Conservation (phyloP, 2,329 filamentous ascomycete species). For the Dactylellina haptotyla region DNA sequence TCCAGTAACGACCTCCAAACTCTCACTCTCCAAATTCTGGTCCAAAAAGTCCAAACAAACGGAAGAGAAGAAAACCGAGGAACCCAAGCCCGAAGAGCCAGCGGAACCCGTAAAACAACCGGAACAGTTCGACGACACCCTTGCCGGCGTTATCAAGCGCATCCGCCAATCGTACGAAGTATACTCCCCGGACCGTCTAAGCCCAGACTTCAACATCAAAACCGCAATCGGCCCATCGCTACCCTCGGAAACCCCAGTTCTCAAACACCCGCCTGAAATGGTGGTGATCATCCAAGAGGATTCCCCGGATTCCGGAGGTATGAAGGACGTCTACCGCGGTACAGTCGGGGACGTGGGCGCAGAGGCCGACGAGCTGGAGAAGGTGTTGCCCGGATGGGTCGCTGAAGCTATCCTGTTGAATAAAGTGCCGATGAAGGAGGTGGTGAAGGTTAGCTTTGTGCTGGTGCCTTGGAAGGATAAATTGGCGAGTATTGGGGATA, state of each 20-base stretch:
- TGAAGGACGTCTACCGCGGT: conserved; percentile 88
- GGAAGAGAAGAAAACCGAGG: conserved; percentile 55
- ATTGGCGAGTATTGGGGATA: conserved; percentile 76
- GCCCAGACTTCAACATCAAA: conserved; percentile 64
- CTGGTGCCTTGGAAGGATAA: conserved; percentile 81
- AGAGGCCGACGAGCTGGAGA: conserved; percentile 84
- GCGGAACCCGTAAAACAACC: conserved; percentile 57
- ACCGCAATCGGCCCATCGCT: conserved; percentile 75
- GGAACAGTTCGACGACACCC: conserved; percentile 74
- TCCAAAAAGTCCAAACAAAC: conserved; percentile 65
- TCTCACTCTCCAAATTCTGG: conserved; percentile 68
- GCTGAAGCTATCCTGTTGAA: conserved; percentile 88
- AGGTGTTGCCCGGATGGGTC: conserved; percentile 88
- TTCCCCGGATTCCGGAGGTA: conserved; percentile 69
- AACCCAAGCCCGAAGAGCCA: conserved; percentile 52
- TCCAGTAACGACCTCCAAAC: conserved; percentile 63
- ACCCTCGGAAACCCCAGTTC: conserved; percentile 77
- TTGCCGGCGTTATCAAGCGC: conserved; percentile 76
- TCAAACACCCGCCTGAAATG: conserved; percentile 75
- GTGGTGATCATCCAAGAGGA: conserved; percentile 77
- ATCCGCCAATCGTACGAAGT: conserved; percentile 77
- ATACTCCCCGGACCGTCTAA: conserved; percentile 59
- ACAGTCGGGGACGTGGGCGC: conserved; percentile 80
- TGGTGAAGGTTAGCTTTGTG: conserved; percentile 94
- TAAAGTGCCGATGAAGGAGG: conserved; percentile 83